Conservation (phyloP, 305 asterid species). For the Solanum aculeatissimum region DNA sequence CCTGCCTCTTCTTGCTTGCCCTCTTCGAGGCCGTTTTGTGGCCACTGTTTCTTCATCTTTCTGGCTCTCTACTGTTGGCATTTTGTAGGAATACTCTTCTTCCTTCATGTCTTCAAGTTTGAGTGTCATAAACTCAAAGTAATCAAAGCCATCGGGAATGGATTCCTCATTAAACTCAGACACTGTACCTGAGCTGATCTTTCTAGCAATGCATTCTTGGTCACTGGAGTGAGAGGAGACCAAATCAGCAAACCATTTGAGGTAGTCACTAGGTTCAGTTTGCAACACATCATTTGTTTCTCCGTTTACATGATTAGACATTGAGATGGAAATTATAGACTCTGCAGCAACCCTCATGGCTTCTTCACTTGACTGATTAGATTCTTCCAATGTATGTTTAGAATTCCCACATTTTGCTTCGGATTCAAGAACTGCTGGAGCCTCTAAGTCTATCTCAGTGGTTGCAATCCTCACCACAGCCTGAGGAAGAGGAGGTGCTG, state of each 20-base stretch:
- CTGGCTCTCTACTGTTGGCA: slow-evolving; percentile 2
- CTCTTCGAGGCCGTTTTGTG: slow-evolving; percentile 30
- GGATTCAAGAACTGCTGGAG: slow-evolving; percentile 22
- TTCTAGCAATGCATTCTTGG: background rate
- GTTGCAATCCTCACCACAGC: slow-evolving; percentile 26
- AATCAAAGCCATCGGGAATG: slow-evolving; percentile 46
- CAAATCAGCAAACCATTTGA: slow-evolving; percentile 52
- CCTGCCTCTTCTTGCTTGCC: slow-evolving; percentile 54
- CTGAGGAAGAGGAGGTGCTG: slow-evolving; percentile 20
- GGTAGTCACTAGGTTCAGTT: slow-evolving; percentile 9
- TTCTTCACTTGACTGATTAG: slow-evolving; percentile 14
- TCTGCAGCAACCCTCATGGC: slow-evolving; percentile 47
- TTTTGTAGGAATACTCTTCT: slow-evolving; percentile 13
- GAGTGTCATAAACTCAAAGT: slow-evolving; percentile 66
- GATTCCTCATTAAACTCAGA: slow-evolving; percentile 8
- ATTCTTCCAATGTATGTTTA: background rate
- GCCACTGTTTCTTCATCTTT: slow-evolving; percentile 16
- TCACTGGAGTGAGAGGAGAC: slow-evolving; percentile 13
- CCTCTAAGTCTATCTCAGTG: slow-evolving; percentile 48
- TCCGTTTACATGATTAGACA: background rate
- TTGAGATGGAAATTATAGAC: slow-evolving; percentile 42
- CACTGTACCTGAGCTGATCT: background rate
- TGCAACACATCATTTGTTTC: slow-evolving; percentile 4
- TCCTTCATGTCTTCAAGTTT: slow-evolving; percentile 45
- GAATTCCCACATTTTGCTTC: slow-evolving; percentile 6